Conservation (phyloP, 2,329 filamentous ascomycete species). For the Penicillium digitatum region DNA sequence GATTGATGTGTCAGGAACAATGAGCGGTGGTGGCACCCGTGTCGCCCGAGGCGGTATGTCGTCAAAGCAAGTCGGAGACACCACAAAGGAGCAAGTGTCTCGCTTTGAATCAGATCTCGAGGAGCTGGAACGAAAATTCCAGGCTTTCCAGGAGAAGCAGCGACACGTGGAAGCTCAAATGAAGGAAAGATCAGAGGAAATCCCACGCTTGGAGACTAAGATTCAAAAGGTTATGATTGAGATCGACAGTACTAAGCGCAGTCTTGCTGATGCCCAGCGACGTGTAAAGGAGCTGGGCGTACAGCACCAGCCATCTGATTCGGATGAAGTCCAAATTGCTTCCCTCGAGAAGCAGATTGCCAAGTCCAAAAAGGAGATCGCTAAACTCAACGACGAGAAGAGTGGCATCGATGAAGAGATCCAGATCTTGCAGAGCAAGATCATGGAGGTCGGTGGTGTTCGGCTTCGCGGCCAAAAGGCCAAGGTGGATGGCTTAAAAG, state of each 20-base stretch:
- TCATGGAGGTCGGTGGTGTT: slow-evolving; percentile 96
- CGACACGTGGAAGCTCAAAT: slow-evolving; percentile 71
- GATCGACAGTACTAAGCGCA: slow-evolving; percentile 78
- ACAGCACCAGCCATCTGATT: slow-evolving; percentile 75
- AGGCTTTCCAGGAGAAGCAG: slow-evolving; percentile 79
- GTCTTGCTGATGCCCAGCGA: slow-evolving; percentile 76
- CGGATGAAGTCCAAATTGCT: slow-evolving; percentile 70
- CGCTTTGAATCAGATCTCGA: slow-evolving; percentile 88
- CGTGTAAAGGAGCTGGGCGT: slow-evolving; percentile 78
- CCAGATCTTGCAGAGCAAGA: slow-evolving; percentile 87
- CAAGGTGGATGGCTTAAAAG: slow-evolving; percentile 83
- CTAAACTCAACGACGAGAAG: slow-evolving; percentile 78
- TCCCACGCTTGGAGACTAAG: slow-evolving; percentile 80
- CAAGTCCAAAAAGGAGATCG: slow-evolving; percentile 68
- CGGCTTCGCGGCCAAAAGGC: slow-evolving; percentile 84
- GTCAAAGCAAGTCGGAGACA: slow-evolving; percentile 84
- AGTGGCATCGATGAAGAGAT: slow-evolving; percentile 89
- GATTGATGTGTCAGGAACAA: slow-evolving; percentile 97
- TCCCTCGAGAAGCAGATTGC: slow-evolving; percentile 72
- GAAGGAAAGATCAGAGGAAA: slow-evolving; percentile 67
- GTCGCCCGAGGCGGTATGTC: slow-evolving; percentile 95
- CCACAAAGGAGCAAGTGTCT: slow-evolving; percentile 78
- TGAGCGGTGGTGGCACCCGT: slow-evolving; percentile 92
- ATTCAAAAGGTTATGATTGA: slow-evolving; percentile 90
- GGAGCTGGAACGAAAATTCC: slow-evolving; percentile 73